Evolutionary conservation across 768 basidiomycete genomes (phyloP).

Genomic region (Cystofilobasidium ferigula): DNA sequence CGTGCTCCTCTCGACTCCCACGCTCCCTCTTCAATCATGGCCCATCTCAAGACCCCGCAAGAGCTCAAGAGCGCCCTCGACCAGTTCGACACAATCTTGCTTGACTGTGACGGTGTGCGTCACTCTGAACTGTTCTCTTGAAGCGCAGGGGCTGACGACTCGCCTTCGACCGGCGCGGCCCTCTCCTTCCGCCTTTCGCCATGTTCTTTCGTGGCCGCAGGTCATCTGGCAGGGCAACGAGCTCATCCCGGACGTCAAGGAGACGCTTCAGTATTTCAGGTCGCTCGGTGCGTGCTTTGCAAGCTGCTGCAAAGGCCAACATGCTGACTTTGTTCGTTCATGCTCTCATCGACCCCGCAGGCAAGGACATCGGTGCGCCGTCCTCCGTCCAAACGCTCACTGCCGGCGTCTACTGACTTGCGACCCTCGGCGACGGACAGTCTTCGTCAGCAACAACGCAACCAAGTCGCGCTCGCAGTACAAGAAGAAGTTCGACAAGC

Average conservation of each 20-base stretch:
- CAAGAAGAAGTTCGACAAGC: constrained; percentile 80
- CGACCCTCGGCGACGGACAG: constrained; percentile 3
- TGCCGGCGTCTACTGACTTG: background rate
- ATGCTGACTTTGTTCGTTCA: constrained; percentile 1
- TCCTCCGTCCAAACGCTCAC: too few species aligned
- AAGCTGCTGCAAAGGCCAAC: background rate
- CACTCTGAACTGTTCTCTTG: too few species aligned
- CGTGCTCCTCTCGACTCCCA: too few species aligned
- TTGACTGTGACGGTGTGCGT: constrained; percentile 72
- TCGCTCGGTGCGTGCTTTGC: constrained; percentile 49
- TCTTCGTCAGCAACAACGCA: constrained; percentile 97
- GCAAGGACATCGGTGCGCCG: constrained; percentile 51
- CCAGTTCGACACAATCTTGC: constrained; percentile 84
- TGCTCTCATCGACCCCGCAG: constrained; percentile 39
- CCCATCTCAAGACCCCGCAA: constrained; percentile 28
- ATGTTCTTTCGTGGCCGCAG: too few species aligned
- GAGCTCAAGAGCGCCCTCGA: constrained; percentile 31
- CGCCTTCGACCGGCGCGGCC: background rate
- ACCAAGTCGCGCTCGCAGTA: constrained; percentile 79
- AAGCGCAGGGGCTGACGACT: background rate
- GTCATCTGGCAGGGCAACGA: constrained; percentile 82
- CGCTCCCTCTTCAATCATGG: background rate
- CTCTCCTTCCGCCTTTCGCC: background rate
- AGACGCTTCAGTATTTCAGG: constrained; percentile 64
- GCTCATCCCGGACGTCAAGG: constrained; percentile 62